Evolutionary conservation across 2,329 filamentous ascomycete genomes (phyloP), one percentile per base, ranked within the genome.

Genomic region (Colletotrichum simmondsii): DNA sequence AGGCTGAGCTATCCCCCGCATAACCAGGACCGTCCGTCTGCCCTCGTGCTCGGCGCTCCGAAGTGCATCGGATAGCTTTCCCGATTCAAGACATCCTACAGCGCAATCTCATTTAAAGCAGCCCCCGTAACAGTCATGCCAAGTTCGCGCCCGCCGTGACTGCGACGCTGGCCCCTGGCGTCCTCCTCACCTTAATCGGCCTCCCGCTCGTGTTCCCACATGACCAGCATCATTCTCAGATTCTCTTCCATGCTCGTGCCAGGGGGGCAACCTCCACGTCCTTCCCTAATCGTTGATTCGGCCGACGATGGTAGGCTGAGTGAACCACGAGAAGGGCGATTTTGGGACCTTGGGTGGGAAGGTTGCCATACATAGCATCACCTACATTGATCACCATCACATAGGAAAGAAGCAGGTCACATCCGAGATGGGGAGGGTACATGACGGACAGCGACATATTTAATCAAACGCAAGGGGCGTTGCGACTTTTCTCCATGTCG

Each of bases 181-280:
- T n/a, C 58, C 35, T 46, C 19, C 28, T 35, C 32, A 14, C 66
- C 22, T 53, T 37, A 58, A 68, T 71, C 64, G 46, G 49, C 58
- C 58, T 63, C 65, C 58, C 64, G 64, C 58, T 46, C 64, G 49
- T 68, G 64, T 63, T 68, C 58, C 64, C 58, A 49, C 65, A 65
- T 52, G 35, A 26, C 5, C 12, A 30, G 26, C 57, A 58, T 67
- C 64, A 35, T 58, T 37, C n/a, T 53, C 28, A 49, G 42, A n/a
- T 49, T 49, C 42, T 49, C 19, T n/a, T 37, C 52, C 35, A 37
- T 49, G 12, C 32, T 14, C 10, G 3, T 26, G 3, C 42, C 26
- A 65, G 42, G 32, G 32, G 37, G 30, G 35, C 28, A 35, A n/a
- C 57, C n/a, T 32, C 46, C 30, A 19, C 59, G 49, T 56, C 66